Evolutionary conservation across 1,284 basidiomycete species (phyloP), one percentile per base, ranked within the genome.

Genomic region (Moesziomyces parantarcticus): DNA sequence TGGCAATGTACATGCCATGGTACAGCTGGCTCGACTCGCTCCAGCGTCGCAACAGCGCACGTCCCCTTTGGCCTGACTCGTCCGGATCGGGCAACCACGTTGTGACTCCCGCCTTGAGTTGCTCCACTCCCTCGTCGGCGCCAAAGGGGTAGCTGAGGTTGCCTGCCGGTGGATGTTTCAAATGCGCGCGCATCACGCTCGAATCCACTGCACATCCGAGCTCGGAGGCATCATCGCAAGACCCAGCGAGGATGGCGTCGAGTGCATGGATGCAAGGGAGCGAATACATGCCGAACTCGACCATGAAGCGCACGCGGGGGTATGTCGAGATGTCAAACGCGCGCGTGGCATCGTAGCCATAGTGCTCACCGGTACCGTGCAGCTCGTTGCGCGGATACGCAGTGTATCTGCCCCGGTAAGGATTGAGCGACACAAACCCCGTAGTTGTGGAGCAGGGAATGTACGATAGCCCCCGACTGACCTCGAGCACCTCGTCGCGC

Each of bases 201-300:
- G 88, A 89, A 79, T 90, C 89, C 85, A 90, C 89, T 14, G 84
- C 84, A 80, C 88, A 89, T 68, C 86, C 86, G 26, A 88, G 88
- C 13, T 86, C 86, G 26, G 43, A 39, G 43, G n/a, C 0, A 14
- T 16, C 18, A 2, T 2, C 16, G 6, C 36, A 39, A 13, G 16
- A 5, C 7, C 36, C 14, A 86, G 83, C 73, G 18, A 90, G 86
- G 0, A 89, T 88, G 69, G 89, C 87, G 76, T 89, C 86, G 87
- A 89, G 89, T 53, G 86, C 87, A 70, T 88, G 88, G 81, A 90
- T 88, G 0, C 88, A 89, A 0, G 89, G 88, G 86, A 89, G 88
- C 0, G 89, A 89, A 76, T 89, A 89, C 83, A 89, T 89, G 20
- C 88, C 89, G 67, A 90, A 90, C 74, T 90, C 89, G 66, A 89